Conservation (phyloP, 1,139 yeast species). For the Waltiozyma sp. region DNA sequence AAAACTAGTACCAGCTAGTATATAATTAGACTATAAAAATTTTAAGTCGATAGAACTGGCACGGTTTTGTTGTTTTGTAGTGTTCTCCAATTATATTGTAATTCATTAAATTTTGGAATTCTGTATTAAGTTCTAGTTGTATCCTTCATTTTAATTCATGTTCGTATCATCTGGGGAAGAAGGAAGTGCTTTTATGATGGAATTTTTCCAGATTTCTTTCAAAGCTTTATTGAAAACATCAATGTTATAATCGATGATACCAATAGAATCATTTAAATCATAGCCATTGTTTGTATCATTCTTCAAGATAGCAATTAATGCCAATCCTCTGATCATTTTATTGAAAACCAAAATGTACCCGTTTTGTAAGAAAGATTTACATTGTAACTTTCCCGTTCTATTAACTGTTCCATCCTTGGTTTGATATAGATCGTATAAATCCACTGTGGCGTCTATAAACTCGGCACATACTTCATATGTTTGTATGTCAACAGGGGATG, state of each 20-base stretch:
- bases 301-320: constrained; percentile 78
- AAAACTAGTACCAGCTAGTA: no score
- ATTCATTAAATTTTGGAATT: no score
- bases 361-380: constrained; percentile 67
- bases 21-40: no score
- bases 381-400: constrained; percentile 32
- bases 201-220: constrained; percentile 60
- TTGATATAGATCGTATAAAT: constrained; percentile 65
- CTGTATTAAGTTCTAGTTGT: no score
- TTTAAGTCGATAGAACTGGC: no score
- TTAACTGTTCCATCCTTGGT: constrained; percentile 16
- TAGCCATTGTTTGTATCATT: constrained; percentile 28
- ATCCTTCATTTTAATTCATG: background rate
- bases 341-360: constrained; percentile 75
- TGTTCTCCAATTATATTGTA: no score
- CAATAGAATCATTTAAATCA: constrained; percentile 44
- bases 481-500: constrained; percentile 90
- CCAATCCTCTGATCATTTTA: constrained; percentile 89
- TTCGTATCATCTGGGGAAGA: background rate
- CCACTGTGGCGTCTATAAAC: constrained; percentile 88
- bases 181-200: constrained; percentile 8
- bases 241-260: constrained; percentile 84
- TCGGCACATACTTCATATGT: constrained; percentile 96
- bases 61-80: no score
- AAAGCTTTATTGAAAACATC: constrained; percentile 70